Evolutionary conservation across 2,329 filamentous ascomycete genomes (phyloP), one percentile per base, ranked within the genome.

Genomic region (Cytospora mali): DNA sequence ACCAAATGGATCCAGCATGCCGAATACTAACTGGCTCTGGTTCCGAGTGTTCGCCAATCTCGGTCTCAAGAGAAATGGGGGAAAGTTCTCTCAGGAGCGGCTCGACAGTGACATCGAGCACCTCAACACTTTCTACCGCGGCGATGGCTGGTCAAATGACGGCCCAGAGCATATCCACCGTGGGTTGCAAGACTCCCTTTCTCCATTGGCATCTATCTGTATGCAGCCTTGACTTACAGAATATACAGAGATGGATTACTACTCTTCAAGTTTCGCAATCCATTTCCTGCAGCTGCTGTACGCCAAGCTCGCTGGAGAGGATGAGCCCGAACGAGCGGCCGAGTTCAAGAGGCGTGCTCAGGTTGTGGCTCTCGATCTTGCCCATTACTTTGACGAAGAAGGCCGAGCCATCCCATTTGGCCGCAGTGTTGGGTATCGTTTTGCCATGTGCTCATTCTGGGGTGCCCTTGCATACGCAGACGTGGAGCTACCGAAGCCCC

Each of bases 401-500:
- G 90, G 87, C 6, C 81, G 89, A 27, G 83, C 88, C 1, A 90
- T 92, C 57, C 90, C 91, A 0, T 94, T 92, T 68, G 91, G 91
- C 4, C 84, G 91, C 54, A 91, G 88, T 58, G 83, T 93, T 55
- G 91, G 89, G 7, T 94, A 94, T 73, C 85, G 90, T n/a, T 93
- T 92, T 73, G 90, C 89, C 55, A 93, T 93, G 87, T 87, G 89
- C n/a, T 89, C 87, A 0, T 93, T 93, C 76, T 93, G 90, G 90
- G 88, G 89, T 14, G 88, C 90, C 0, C 76, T 93, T 29, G 91
- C 89, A 1, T 92, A 92, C 69, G 89, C 90, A 4, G 87, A 87
- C 67, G 87, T 92, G 56, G 88, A 92, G 58, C 80, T 92, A 6
- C 89, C 90, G 0, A 80, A 80, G 9, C 89, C 90, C 0, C 76